Evolutionary conservation across 768 basidiomycete genomes (phyloP).

Genomic region (Vishniacozyma victoriae): DNA sequence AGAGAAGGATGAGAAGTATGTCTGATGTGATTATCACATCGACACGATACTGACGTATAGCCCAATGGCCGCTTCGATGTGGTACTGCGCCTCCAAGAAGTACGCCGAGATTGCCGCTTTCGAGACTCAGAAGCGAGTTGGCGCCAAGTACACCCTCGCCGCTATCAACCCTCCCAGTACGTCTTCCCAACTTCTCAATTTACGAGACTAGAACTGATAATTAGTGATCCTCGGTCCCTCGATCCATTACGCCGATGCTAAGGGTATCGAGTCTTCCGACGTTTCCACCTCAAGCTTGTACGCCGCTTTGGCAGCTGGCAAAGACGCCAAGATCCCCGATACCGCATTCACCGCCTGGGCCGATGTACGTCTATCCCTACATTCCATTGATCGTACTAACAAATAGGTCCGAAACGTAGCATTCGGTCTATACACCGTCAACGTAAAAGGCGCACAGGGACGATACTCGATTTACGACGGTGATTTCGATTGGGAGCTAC

Average conservation of each 20-base stretch:
- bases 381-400: constrained; percentile 1
- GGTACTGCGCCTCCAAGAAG: constrained; percentile 40
- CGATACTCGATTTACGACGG: constrained; percentile 5
- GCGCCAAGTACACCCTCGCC: constrained; percentile 15
- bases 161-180: constrained; percentile 27
- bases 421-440: constrained; percentile 2
- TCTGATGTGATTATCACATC: not conserved
- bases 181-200: not conserved
- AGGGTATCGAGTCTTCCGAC: constrained; percentile 6
- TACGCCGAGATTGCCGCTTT: constrained; percentile 27
- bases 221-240: constrained; percentile 29
- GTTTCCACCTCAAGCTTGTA: constrained; percentile 10
- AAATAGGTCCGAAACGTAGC: constrained; percentile 10
- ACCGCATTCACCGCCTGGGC: constrained; percentile 8
- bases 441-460: constrained; percentile 5
- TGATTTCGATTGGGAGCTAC: not conserved
- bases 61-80: constrained; percentile 5
- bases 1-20: constrained; percentile 19
- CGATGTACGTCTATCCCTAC: constrained; percentile 10
- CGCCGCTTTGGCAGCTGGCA: constrained; percentile 2
- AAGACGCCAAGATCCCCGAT: constrained; percentile 5
- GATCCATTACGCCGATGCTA: constrained; percentile 7
- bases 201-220: not conserved
- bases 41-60: not conserved
- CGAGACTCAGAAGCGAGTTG: constrained; percentile 12